Conservation (phyloP, 2,329 filamentous ascomycete species). For the Fusarium phyllophilum region DNA sequence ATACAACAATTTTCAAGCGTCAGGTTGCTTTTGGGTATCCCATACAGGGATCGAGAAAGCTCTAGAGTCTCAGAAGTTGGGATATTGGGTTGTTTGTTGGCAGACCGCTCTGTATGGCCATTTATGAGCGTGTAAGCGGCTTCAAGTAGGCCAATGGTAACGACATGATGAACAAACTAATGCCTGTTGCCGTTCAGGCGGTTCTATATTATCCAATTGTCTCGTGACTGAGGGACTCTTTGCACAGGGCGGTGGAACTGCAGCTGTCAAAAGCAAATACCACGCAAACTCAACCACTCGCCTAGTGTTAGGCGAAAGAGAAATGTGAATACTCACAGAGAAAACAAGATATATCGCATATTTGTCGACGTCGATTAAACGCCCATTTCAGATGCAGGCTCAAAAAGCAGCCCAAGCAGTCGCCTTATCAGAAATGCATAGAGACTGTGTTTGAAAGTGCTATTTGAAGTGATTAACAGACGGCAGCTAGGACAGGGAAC, state of each 20-base stretch:
- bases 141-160: neutral
- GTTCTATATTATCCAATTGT: neutral
- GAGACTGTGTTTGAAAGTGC: neutral
- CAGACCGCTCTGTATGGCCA: conserved; percentile 13
- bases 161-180: neutral
- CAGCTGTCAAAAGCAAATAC: conserved; percentile 5
- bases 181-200: neutral
- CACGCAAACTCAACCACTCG: neutral
- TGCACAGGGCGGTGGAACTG: neutral
- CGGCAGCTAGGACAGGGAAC: neutral
- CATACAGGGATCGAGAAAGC: neutral
- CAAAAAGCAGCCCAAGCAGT: neutral
- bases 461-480: neutral
- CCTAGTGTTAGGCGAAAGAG: neutral
- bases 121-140: neutral
- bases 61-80: neutral
- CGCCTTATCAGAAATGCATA: neutral
- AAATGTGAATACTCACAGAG: neutral
- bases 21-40: neutral
- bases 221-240: neutral
- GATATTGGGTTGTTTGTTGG: neutral
- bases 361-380: neutral
- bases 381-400: neutral
- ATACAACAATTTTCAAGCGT: neutral
- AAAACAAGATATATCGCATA: neutral